These are phyloP conservation scores for Aureobasidium pullulans DNA, from an alignment of 2,329 filamentous ascomycete genomes.

Conservation along the genomic window DNA sequence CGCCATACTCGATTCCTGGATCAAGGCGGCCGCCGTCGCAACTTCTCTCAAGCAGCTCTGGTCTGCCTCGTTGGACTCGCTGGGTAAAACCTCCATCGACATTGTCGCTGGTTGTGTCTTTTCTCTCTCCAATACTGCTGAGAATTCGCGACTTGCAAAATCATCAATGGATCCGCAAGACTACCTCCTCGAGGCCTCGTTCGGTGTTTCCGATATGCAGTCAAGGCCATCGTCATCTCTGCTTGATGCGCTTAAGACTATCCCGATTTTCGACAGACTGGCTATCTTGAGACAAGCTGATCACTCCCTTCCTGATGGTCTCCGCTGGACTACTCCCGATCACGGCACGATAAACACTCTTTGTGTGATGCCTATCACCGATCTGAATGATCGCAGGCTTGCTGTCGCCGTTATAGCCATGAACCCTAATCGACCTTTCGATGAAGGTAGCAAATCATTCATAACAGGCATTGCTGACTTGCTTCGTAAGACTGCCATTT, in stretches of 20 bases:
- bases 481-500: constrained; percentile 32
- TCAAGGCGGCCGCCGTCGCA: not conserved
- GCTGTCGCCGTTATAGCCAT: constrained; percentile 34
- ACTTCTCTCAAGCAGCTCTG: not conserved
- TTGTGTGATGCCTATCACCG: constrained; percentile 15
- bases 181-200: constrained; percentile 12
- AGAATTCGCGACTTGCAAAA: not conserved
- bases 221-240: not conserved
- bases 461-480: constrained; percentile 29
- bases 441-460: constrained; percentile 33
- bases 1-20: not conserved
- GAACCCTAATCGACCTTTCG: constrained; percentile 32
- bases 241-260: not conserved
- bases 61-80: not conserved
- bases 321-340: not conserved
- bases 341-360: not conserved
- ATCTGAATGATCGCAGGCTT: constrained; percentile 27
- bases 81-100: not conserved
- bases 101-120: not conserved
- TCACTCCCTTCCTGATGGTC: constrained; percentile 3
- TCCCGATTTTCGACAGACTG: constrained; percentile 1
- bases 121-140: not conserved
- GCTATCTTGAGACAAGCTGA: not conserved
- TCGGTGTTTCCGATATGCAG: not conserved
- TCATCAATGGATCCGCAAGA: not conserved